Percentiles rank a stretch among this genome's conserved stretches.
These are phyloP conservation scores for Triticum timopheevii DNA, from an alignment of 176 grass and related monocot species.

Conservation along the genomic window DNA sequence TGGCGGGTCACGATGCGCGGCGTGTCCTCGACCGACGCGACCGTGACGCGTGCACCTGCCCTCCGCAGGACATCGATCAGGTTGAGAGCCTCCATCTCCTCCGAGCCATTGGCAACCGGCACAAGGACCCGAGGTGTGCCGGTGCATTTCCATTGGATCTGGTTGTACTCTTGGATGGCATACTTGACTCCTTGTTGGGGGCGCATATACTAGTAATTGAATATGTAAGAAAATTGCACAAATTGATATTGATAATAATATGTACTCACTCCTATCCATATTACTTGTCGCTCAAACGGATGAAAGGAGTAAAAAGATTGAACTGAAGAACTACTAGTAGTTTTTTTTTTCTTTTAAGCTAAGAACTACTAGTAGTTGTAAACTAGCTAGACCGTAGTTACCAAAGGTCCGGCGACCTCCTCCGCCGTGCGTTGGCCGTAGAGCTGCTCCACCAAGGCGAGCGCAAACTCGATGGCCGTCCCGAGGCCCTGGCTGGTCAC, in stretches of 20 bases:
- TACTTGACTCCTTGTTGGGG: constrained; percentile 70
- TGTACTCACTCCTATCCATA: too few species aligned
- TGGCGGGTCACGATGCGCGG: constrained; percentile 64
- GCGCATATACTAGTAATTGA: constrained; percentile 29
- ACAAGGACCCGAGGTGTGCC: constrained; percentile 80
- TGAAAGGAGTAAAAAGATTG: not conserved
- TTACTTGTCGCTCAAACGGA: too few species aligned
- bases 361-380: too few species aligned
- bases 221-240: not conserved
- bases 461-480: constrained; percentile 56
- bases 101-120: constrained; percentile 80
- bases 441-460: constrained; percentile 48
- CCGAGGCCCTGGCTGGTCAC: constrained; percentile 59
- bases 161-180: constrained; percentile 55
- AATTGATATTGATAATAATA: not conserved
- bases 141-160: constrained; percentile 60
- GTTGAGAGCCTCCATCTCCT: constrained; percentile 89
- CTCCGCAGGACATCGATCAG: constrained; percentile 79
- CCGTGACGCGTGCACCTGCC: constrained; percentile 71
- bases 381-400: not conserved
- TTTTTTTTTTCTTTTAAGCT: too few species aligned
- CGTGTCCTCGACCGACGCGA: constrained; percentile 67
- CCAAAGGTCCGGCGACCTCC: constrained; percentile 60
- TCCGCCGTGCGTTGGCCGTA: constrained; percentile 44
- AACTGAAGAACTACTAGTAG: not conserved